phyloP scores from a whole-genome alignment of 805 yeast genomes.

The Nakazawaea anatomiae region DNA sequence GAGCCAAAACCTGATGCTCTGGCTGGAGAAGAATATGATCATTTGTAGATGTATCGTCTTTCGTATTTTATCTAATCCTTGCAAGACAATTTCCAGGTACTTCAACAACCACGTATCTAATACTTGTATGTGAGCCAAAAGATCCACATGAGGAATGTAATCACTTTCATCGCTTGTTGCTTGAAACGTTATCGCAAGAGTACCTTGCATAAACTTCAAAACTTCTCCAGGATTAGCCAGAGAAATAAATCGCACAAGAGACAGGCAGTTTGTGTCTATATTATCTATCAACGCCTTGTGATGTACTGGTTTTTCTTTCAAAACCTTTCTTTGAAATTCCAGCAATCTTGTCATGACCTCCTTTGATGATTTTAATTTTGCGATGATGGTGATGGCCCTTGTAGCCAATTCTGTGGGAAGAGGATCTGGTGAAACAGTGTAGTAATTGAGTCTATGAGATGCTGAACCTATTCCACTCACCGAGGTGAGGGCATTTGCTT shows the following conservation, averaged over 20 bases:
- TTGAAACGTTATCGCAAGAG: slow-evolving; percentile 15
- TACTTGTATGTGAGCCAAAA: slow-evolving; percentile 38
- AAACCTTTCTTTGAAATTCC: slow-evolving; percentile 7
- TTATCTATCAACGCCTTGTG: slow-evolving; percentile 19
- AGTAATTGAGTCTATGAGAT: slow-evolving; percentile 25
- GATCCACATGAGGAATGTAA: slow-evolving; percentile 38
- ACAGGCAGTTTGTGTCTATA: slow-evolving; percentile 33
- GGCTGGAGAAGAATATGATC: slow-evolving; percentile 38
- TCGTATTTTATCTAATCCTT: slow-evolving; percentile 28
- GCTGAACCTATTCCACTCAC: slow-evolving; percentile 24
- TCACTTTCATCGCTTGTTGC: slow-evolving; percentile 24
- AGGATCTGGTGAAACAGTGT: slow-evolving; percentile 25
- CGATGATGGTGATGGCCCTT: slow-evolving; percentile 8
- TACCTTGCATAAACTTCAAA: slow-evolving; percentile 26
- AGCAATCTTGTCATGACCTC: slow-evolving; percentile 12
- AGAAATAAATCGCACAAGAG: slow-evolving; percentile 39
- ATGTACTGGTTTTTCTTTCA: slow-evolving; percentile 15
- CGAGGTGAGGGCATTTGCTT: slow-evolving; percentile 17
- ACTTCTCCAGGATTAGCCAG: slow-evolving; percentile 44
- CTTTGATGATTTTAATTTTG: slow-evolving; percentile 11
- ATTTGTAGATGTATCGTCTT: slow-evolving; percentile 41
- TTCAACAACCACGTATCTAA: slow-evolving; percentile 23
- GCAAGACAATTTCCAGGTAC: slow-evolving; percentile 34
- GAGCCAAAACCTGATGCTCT: slow-evolving; percentile 43
- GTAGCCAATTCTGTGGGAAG: slow-evolving; percentile 21